Evolutionary conservation across 805 yeast genomes (phyloP).

Genomic region (Debaryomyces prosopidis): DNA sequence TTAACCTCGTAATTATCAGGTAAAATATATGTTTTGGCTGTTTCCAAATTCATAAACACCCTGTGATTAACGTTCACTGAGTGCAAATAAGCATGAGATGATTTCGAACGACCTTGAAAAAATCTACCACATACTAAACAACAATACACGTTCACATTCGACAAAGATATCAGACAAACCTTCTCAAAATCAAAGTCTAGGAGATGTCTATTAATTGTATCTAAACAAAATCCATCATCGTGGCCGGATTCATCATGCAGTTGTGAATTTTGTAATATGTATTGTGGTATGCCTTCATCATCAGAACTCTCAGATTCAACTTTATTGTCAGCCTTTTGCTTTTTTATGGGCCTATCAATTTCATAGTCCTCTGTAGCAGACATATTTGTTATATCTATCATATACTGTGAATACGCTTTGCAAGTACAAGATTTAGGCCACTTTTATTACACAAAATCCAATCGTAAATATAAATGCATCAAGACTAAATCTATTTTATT

Average conservation of each 20-base stretch:
- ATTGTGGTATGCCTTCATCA: constrained; percentile 12
- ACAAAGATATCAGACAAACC: constrained; percentile 61
- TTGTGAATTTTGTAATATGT: constrained; percentile 1
- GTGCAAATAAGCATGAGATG: constrained; percentile 70
- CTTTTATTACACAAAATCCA: not conserved
- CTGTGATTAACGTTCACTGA: constrained; percentile 64
- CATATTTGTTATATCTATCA: not conserved
- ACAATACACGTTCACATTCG: constrained; percentile 63
- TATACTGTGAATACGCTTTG: no score
- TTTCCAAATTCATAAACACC: constrained; percentile 56
- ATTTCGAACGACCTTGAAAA: constrained; percentile 62
- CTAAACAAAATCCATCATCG: constrained; percentile 28
- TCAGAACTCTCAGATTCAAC: constrained; percentile 3
- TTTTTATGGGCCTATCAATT: not conserved
- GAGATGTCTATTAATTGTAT: constrained; percentile 42
- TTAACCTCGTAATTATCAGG: constrained; percentile 59
- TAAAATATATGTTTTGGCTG: constrained; percentile 51
- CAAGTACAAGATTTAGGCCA: not conserved
- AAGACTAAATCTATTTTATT: not conserved
- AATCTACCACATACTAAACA: constrained; percentile 76
- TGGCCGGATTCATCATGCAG: not conserved
- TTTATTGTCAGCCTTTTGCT: not conserved
- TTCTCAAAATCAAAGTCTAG: constrained; percentile 73
- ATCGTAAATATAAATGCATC: not conserved
- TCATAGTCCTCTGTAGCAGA: not conserved